phyloP scores from a whole-genome alignment of 805 yeast species.

The Saccharomycopsis sp. region DNA sequence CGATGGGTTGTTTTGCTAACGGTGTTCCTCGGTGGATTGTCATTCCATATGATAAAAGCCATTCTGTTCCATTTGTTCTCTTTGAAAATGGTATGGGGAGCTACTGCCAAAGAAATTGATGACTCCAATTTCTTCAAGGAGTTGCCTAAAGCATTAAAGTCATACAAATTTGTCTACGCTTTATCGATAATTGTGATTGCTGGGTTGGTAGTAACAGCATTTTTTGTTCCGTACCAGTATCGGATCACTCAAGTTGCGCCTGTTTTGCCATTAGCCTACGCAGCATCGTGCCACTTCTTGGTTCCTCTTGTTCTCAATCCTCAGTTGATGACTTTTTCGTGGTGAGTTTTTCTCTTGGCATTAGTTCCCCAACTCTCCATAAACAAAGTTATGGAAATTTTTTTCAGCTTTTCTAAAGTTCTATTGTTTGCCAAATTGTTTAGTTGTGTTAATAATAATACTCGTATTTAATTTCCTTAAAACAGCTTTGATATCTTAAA shows the following conservation, averaged over 20 bases:
- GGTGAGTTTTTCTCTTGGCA: background rate
- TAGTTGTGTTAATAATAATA: background rate
- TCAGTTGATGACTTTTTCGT: background rate
- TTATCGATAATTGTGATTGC: background rate
- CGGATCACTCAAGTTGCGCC: background rate
- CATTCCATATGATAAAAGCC: conserved; percentile 2
- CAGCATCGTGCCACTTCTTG: background rate
- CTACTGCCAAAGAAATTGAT: conserved; percentile 1
- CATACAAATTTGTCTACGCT: background rate
- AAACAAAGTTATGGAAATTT: no score
- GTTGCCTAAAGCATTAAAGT: background rate
- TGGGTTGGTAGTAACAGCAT: background rate
- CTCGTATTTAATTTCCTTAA: background rate
- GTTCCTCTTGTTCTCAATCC: background rate
- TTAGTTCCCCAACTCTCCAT: no score
- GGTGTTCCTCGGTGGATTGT: background rate
- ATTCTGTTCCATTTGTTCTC: background rate
- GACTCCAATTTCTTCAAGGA: conserved; percentile 1
- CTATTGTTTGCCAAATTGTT: background rate
- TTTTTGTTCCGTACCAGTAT: background rate
- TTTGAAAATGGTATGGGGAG: background rate
- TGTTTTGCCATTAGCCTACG: background rate
- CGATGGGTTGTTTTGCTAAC: background rate
- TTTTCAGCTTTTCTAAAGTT: background rate
- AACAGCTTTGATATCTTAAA: no score